Percentiles rank a stretch among this genome's conserved stretches.
Evolutionary conservation across 495 filamentous ascomycete genomes (phyloP).

Genomic region (Lepidopterella palustris): DNA sequence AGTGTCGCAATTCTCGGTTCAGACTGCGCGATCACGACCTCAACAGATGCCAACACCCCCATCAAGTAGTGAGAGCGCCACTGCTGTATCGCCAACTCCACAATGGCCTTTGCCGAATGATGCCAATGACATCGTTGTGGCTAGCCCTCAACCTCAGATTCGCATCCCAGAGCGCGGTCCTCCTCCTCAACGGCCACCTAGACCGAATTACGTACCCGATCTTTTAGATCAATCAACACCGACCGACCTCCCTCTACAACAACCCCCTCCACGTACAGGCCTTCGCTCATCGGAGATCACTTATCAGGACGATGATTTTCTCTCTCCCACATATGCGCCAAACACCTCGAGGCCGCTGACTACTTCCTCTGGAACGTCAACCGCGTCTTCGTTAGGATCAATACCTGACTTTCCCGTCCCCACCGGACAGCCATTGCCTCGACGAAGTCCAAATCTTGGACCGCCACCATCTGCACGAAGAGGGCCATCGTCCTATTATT

Average conservation of each 20-base stretch:
- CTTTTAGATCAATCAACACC: conserved; percentile 43
- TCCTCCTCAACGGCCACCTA: conserved; percentile 61
- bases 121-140: conserved; percentile 1
- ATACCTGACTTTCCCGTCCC: conserved; percentile 57
- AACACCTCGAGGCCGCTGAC: conserved; percentile 26
- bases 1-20: conserved; percentile 24
- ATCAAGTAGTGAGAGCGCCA: conserved; percentile 4
- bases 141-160: background rate
- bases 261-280: conserved; percentile 22
- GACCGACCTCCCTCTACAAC: conserved; percentile 31
- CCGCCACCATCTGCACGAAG: conserved; percentile 63
- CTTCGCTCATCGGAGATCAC: conserved; percentile 5
- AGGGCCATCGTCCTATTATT: conserved; percentile 67
- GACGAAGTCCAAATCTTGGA: conserved; percentile 52
- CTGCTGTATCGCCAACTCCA: conserved; percentile 12
- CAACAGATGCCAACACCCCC: conserved; percentile 9
- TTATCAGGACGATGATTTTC: conserved; percentile 22
- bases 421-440: conserved; percentile 36
- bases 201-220: conserved; percentile 54
- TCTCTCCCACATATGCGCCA: conserved; percentile 26
- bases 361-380: conserved; percentile 22
- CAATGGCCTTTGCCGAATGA: conserved; percentile 27
- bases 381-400: conserved; percentile 44
- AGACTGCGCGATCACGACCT: conserved; percentile 2
- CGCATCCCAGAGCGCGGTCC: conserved; percentile 37